Evolutionary conservation across 73 alveolate genomes (phyloP).

Genomic region (Breviolum minutum): DNA sequence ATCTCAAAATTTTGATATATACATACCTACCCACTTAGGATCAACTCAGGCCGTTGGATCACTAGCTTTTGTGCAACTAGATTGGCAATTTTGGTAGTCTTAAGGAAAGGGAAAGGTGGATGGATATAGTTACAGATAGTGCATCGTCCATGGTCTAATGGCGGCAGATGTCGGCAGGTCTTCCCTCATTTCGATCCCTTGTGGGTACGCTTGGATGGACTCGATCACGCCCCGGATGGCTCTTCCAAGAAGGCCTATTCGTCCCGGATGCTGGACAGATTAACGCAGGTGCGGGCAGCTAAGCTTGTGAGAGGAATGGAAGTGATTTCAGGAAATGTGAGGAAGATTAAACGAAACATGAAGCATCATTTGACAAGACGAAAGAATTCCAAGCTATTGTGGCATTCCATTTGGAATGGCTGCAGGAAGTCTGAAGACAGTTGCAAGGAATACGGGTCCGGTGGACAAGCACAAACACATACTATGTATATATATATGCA

Average conservation of each 20-base stretch:
- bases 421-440: too few species aligned
- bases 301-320: too few species aligned
- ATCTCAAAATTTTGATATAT: neutral
- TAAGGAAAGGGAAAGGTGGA: neutral
- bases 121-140: neutral
- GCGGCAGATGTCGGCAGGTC: conserved; percentile 9
- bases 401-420: too few species aligned
- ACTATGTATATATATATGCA: too few species aligned
- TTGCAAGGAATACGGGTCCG: too few species aligned
- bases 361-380: too few species aligned
- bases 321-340: too few species aligned
- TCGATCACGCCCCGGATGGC: conserved; percentile 85
- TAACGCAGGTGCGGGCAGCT: conserved; percentile 11
- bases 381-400: too few species aligned
- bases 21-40: neutral
- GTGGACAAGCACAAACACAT: too few species aligned
- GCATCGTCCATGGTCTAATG: neutral
- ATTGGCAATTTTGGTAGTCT: too few species aligned
- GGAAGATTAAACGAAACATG: too few species aligned
- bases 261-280: conserved; percentile 63
- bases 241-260: conserved; percentile 84
- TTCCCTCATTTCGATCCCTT: conserved; percentile 88
- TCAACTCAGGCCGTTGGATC: neutral
- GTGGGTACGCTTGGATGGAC: conserved; percentile 88
- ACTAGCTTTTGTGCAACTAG: too few species aligned